Evolutionary conservation across 805 yeast species (phyloP), one percentile per base, ranked within the genome.

Genomic region (Saccharomycopsis capsularis): DNA sequence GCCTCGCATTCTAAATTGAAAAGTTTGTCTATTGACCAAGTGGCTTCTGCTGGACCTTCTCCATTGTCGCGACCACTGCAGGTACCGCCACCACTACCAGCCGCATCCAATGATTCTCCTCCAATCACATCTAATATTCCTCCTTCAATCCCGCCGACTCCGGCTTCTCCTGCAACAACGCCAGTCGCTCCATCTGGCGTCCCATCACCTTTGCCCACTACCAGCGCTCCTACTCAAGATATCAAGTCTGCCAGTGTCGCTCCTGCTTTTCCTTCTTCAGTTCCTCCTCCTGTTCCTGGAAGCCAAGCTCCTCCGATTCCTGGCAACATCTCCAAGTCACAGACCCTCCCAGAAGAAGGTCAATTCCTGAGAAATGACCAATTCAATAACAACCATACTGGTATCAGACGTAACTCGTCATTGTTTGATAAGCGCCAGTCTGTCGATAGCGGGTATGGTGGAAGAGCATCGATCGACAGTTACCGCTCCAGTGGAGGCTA

Each of bases 251-350:
- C 47, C 55, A 27, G 46, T 7, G 54, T 57, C 23, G 40, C 53
- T 35, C 45, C 59, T 21, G 51, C 57, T 36, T 39, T 42, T 22
- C 48, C 56, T 7, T 35, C 19, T 21, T 46, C 50, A 38, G 50
- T 56, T 23, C 49, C 53, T n/a, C 59, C 63, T 11, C 54, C 59
- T 18, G 47, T 51, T 15, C 54, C 55, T 18, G 46, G 56, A 18
- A 54, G 47, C n/a, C 53, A 50, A 21, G 60, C 57, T 23, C 58
- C 55, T 25, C 48, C 56, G 7, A 50, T 50, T 16, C 32, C 19
- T 24, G 34, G 4, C 16, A 21, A 13, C 15, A 32, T 25, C 23
- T 11, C 19, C 19, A 9, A 18, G 19, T 34, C 38, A 9, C 18
- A 34, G 6, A 34, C 38, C 6, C 6, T 34, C 18, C 38, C 38